Evolutionary conservation across 192 early-diverging fungal species (phyloP).

Genomic region (Backusella westeae): DNA sequence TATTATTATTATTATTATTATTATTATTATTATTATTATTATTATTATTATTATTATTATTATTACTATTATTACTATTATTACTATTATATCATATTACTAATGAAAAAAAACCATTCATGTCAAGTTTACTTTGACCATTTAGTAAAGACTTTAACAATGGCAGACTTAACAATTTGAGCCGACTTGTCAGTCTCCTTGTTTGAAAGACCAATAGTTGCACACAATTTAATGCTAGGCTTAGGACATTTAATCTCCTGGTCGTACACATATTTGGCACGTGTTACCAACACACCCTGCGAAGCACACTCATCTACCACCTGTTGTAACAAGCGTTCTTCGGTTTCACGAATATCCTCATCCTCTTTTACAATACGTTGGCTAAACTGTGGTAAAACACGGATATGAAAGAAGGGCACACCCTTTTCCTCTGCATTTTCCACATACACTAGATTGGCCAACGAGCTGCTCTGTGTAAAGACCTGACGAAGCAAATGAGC

Average conservation of each 20-base stretch:
- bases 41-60: not conserved
- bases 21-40: not conserved
- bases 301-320: slow-evolving; percentile 73
- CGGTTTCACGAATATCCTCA: slow-evolving; percentile 51
- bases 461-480: slow-evolving; percentile 15
- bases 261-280: slow-evolving; percentile 82
- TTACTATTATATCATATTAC: not conserved
- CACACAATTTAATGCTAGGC: slow-evolving; percentile 83
- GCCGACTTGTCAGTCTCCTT: slow-evolving; percentile 89
- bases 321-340: slow-evolving; percentile 78
- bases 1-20: not conserved
- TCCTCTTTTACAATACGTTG: slow-evolving; percentile 15
- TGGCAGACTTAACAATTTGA: slow-evolving; percentile 68
- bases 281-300: slow-evolving; percentile 82
- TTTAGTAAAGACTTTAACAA: slow-evolving; percentile 50
- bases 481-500: slow-evolving; percentile 51
- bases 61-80: not conserved
- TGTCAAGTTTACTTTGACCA: slow-evolving; percentile 25
- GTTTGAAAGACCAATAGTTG: slow-evolving; percentile 70
- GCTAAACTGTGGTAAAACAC: slow-evolving; percentile 47
- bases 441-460: slow-evolving; percentile 23
- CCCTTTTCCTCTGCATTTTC: not conserved
- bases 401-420: slow-evolving; percentile 76
- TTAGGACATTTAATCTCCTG: slow-evolving; percentile 77
- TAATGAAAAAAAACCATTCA: not conserved